Percentiles rank a stretch among this genome's conserved stretches.
Conservation (phyloP, 768 basidiomycete genomes). For the Sarcodon sp. region DNA sequence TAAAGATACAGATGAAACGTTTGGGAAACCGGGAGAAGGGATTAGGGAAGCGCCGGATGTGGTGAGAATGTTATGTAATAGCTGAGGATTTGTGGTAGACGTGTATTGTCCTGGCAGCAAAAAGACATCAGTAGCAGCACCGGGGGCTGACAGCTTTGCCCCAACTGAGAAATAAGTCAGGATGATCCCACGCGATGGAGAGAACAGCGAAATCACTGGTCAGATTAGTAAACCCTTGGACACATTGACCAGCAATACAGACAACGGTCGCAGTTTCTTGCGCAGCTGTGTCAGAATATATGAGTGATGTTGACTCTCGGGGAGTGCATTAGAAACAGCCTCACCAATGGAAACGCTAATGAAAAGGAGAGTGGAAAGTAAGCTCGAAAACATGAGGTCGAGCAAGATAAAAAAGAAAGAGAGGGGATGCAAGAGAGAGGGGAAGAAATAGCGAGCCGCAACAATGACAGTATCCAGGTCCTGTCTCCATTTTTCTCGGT, state of each 20-base stretch:
- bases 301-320: background rate
- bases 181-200: background rate
- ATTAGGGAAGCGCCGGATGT: background rate
- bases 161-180: conserved; percentile 42
- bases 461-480: no score
- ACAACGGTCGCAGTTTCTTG: conserved; percentile 49
- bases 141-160: conserved; percentile 44
- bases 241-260: conserved; percentile 84
- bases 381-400: conserved; percentile 24
- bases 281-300: conserved; percentile 18
- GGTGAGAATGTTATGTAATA: conserved; percentile 22
- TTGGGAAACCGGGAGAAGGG: conserved; percentile 46
- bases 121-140: conserved; percentile 37
- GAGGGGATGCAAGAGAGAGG: background rate
- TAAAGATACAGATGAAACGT: conserved; percentile 39
- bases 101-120: conserved; percentile 73
- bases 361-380: conserved; percentile 22
- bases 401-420: conserved; percentile 10
- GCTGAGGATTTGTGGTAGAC: conserved; percentile 54
- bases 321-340: conserved; percentile 1
- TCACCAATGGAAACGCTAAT: conserved; percentile 26
- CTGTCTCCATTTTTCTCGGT: no score
- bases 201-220: conserved; percentile 36
- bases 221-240: conserved; percentile 65
- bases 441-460: no score